phyloP scores from a whole-genome alignment of 352 stramenopile genomes.

The Phytopythium sindhum region DNA sequence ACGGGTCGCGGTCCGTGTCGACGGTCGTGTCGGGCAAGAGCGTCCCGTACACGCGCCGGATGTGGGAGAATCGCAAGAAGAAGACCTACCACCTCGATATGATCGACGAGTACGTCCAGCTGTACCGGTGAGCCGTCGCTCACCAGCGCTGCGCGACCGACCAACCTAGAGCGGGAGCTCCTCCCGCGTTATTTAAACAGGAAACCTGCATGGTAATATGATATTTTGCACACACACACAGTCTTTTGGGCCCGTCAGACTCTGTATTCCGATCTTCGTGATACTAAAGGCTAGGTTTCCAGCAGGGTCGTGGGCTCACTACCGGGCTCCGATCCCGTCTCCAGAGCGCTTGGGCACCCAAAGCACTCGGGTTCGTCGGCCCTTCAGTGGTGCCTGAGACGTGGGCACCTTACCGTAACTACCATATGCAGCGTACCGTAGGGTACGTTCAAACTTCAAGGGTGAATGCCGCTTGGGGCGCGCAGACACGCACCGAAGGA shows the following conservation, averaged over 20 bases:
- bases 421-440: background rate
- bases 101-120: slow-evolving; percentile 42
- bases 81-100: slow-evolving; percentile 41
- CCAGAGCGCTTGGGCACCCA: too few relatives aligned
- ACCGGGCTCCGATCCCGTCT: too few relatives aligned
- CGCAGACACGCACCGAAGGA: background rate
- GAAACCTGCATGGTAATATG: background rate
- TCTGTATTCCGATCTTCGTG: background rate
- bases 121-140: slow-evolving; percentile 23
- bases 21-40: slow-evolving; percentile 53
- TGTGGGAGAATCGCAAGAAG: slow-evolving; percentile 69
- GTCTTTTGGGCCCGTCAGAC: background rate
- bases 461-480: background rate
- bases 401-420: too few relatives aligned
- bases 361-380: too few relatives aligned
- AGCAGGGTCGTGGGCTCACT: too few relatives aligned
- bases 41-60: slow-evolving; percentile 58
- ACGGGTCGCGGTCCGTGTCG: slow-evolving; percentile 31
- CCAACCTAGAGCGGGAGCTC: background rate
- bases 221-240: background rate
- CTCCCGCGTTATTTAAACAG: slow-evolving; percentile 2
- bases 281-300: too few relatives aligned
- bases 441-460: background rate
- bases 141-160: background rate
- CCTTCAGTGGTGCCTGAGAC: background rate